These are phyloP conservation scores for Beta macrorhiza DNA, from an alignment of 179 eudicot genomes.

Conservation along the genomic window DNA sequence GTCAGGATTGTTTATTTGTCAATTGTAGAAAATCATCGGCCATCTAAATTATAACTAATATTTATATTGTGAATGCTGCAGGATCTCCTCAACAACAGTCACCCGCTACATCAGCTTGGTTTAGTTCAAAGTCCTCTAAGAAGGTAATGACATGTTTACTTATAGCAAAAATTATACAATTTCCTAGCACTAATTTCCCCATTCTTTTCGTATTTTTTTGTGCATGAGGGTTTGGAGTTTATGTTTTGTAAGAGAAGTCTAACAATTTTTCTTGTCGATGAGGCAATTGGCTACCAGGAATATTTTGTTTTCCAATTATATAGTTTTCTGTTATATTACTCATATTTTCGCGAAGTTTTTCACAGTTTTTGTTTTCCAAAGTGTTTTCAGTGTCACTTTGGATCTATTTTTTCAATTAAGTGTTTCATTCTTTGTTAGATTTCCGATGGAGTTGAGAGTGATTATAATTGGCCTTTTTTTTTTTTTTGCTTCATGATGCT, in stretches of 20 bases:
- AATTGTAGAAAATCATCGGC: neutral
- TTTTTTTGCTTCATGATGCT: no score
- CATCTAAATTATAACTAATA: slow-evolving; percentile 2
- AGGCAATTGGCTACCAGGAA: neutral
- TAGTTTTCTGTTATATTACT: neutral
- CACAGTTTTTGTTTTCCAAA: neutral
- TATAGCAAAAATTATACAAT: neutral
- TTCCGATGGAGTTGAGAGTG: neutral
- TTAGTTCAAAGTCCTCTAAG: slow-evolving; percentile 53
- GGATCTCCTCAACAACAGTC: slow-evolving; percentile 43
- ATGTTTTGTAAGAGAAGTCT: neutral
- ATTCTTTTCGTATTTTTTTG: neutral
- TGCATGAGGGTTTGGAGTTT: neutral
- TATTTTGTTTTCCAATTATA: neutral
- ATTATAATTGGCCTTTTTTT: no score
- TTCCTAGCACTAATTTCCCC: neutral
- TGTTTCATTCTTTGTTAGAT: neutral
- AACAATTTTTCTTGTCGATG: neutral
- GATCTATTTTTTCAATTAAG: neutral
- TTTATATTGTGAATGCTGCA: slow-evolving; percentile 31
- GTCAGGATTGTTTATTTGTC: slow-evolving; percentile 37
- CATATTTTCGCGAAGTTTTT: neutral
- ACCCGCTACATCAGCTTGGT: slow-evolving; percentile 40
- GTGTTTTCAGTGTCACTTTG: neutral
- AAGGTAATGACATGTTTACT: slow-evolving; percentile 40